Evolutionary conservation across 2,329 filamentous ascomycete genomes (phyloP).

Genomic region (Colletotrichum sp.): DNA sequence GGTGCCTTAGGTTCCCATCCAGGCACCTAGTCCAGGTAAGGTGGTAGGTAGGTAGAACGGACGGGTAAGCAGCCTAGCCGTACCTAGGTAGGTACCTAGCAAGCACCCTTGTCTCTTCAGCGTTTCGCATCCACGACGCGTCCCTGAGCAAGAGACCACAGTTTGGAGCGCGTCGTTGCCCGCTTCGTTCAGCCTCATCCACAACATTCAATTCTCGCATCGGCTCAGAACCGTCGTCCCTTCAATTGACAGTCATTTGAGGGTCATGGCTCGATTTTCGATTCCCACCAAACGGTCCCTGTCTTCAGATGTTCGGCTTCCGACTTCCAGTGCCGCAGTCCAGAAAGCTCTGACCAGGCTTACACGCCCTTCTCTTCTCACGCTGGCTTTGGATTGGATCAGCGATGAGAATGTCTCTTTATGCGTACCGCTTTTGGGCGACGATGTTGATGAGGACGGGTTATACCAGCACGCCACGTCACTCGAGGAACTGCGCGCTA

Average conservation of each 20-base stretch:
- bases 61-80: too few relatives aligned
- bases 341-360: slow-evolving; percentile 72
- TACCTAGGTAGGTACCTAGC: too few relatives aligned
- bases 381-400: slow-evolving; percentile 79
- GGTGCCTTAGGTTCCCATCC: neutral
- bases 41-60: too few relatives aligned
- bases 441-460: slow-evolving; percentile 66
- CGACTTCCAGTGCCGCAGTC: slow-evolving; percentile 67
- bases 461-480: slow-evolving; percentile 72
- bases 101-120: neutral
- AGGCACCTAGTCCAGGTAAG: neutral
- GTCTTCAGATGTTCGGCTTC: slow-evolving; percentile 72
- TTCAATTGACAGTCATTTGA: neutral
- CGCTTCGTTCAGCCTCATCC: neutral
- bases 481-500: slow-evolving; percentile 68
- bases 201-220: neutral
- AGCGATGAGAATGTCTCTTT: slow-evolving; percentile 66
- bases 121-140: slow-evolving; percentile 8
- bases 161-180: neutral
- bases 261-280: slow-evolving; percentile 60
- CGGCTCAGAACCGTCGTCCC: neutral
- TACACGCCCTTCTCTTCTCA: slow-evolving; percentile 73
- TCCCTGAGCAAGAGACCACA: neutral
- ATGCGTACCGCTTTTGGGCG: slow-evolving; percentile 57
- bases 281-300: slow-evolving; percentile 75